Conservation (phyloP, 1,139 yeast genomes). For the Blastobotrys buckinghamii region DNA sequence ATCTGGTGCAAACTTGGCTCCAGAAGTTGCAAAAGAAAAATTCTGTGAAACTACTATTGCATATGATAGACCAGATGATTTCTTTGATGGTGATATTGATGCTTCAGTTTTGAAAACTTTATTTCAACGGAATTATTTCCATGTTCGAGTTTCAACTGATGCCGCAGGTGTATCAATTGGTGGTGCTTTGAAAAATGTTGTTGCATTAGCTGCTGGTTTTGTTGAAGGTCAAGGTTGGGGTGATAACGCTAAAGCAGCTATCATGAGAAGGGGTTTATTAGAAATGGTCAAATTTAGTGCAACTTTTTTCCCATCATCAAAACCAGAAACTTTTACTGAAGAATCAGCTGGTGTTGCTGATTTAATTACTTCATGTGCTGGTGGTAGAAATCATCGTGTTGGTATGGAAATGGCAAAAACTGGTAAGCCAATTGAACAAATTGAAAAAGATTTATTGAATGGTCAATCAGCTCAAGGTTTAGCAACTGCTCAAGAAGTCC, state of each 20-base stretch:
- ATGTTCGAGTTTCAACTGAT: slow-evolving; percentile 81
- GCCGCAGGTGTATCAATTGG: slow-evolving; percentile 92
- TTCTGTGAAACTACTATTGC: slow-evolving; percentile 97
- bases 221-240: slow-evolving; percentile 98
- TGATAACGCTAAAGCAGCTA: slow-evolving; percentile 92
- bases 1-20: slow-evolving; percentile 92
- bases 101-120: slow-evolving; percentile 59
- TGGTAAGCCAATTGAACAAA: slow-evolving; percentile 64
- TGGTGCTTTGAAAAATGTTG: slow-evolving; percentile 91
- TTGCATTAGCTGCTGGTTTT: slow-evolving; percentile 90
- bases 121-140: slow-evolving; percentile 95
- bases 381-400: slow-evolving; percentile 90
- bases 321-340: slow-evolving; percentile 74
- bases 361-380: slow-evolving; percentile 91
- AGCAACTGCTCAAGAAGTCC: slow-evolving; percentile 82
- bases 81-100: slow-evolving; percentile 71
- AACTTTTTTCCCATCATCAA: slow-evolving; percentile 62
- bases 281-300: slow-evolving; percentile 85
- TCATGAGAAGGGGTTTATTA: slow-evolving; percentile 86
- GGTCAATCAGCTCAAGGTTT: slow-evolving; percentile 97
- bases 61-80: slow-evolving; percentile 62
- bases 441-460: slow-evolving; percentile 75
- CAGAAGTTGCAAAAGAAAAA: slow-evolving; percentile 87
- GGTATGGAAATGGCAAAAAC: slow-evolving; percentile 61
- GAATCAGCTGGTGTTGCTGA: slow-evolving; percentile 97